Conservation (phyloP, 1,139 yeast species). For the Sugiyamaella novakii region DNA sequence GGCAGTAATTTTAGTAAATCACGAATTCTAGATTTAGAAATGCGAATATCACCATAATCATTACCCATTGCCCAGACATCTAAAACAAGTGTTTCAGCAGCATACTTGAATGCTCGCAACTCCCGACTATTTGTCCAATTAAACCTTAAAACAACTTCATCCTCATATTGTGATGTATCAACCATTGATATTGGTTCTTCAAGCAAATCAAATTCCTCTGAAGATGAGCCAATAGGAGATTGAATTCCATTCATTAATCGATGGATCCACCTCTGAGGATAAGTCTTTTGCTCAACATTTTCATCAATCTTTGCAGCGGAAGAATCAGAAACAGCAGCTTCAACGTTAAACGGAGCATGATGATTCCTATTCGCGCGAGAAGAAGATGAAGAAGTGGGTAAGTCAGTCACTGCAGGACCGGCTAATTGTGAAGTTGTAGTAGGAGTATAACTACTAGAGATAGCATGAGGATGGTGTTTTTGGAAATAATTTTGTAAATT, state of each 20-base stretch:
- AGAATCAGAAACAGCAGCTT: constrained; percentile 15
- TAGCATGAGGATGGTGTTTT: constrained; percentile 9
- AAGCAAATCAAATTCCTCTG: constrained; percentile 8
- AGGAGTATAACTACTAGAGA: background rate
- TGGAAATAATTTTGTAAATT: constrained; percentile 13
- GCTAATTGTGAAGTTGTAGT: constrained; percentile 14
- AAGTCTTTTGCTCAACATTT: background rate
- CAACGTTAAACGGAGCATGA: constrained; percentile 22
- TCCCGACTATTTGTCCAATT: constrained; percentile 35
- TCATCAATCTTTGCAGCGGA: constrained; percentile 17
- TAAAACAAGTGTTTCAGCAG: constrained; percentile 39
- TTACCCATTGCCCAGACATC: constrained; percentile 44
- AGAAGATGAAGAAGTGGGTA: background rate
- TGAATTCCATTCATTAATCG: constrained; percentile 23
- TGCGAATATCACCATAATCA: constrained; percentile 38
- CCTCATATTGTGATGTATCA: constrained; percentile 48
- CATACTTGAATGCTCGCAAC: constrained; percentile 32
- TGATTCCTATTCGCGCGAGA: constrained; percentile 21
- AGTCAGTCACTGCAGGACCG: constrained; percentile 13
- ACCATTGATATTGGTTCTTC: constrained; percentile 20
- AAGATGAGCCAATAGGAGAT: constrained; percentile 2
- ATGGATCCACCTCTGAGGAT: constrained; percentile 10
- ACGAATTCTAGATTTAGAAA: constrained; percentile 32
- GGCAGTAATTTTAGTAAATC: constrained; percentile 39
- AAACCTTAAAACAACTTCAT: constrained; percentile 56